A percentile compares a stretch with the other conserved stretches of the same genome.
Evolutionary conservation across 768 basidiomycete species (phyloP).

Genomic region (Phylloporus sp.): DNA sequence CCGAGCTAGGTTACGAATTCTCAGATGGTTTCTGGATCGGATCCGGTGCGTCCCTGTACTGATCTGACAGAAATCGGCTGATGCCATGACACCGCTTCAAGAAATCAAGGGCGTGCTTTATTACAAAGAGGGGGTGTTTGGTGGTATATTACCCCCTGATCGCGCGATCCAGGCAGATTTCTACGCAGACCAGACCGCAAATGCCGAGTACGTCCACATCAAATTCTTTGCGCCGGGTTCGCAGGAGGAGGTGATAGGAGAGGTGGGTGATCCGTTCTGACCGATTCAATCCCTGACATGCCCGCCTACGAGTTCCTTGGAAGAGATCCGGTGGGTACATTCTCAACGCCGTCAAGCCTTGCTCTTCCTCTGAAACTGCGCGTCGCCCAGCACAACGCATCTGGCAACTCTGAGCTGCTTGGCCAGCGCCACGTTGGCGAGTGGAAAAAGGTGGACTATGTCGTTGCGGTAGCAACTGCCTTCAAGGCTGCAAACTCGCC

Average conservation of each 20-base stretch:
- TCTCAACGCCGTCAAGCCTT: no score
- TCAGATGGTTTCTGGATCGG: background rate
- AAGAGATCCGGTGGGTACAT: background rate
- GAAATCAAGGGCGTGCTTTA: background rate
- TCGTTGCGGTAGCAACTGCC: background rate
- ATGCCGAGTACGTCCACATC: background rate
- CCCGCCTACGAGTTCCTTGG: background rate
- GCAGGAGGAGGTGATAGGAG: background rate
- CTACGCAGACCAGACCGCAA: background rate
- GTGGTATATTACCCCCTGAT: background rate
- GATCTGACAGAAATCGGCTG: background rate
- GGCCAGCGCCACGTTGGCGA: background rate
- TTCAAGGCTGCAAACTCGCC: background rate
- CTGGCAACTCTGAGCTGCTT: background rate
- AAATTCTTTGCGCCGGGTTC: background rate
- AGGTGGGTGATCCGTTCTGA: background rate
- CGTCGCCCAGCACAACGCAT: background rate
- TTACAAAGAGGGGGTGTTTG: background rate
- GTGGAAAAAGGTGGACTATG: background rate
- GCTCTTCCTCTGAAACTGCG: background rate
- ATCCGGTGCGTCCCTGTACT: background rate
- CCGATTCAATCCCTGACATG: background rate
- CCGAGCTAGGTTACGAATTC: background rate
- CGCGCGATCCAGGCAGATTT: background rate
- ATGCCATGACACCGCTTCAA: background rate